These are phyloP conservation scores for Euphorbia lathyris DNA, from an alignment of 345 rosid species.

Conservation along the genomic window DNA sequence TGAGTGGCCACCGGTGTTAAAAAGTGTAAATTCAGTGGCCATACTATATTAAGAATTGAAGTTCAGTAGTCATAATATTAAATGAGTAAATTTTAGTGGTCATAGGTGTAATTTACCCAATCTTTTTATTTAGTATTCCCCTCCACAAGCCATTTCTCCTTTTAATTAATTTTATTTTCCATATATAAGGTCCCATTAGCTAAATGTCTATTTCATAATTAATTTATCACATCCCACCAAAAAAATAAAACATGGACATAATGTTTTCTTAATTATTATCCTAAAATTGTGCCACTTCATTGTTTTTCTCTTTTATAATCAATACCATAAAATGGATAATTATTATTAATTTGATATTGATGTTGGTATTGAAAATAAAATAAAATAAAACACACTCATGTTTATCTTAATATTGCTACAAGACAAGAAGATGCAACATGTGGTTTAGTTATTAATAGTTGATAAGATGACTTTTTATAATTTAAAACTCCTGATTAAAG, in stretches of 20 bases:
- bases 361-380: background rate
- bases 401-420: conserved; percentile 25
- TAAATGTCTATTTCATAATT: background rate
- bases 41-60: too few relatives aligned
- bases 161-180: too few relatives aligned
- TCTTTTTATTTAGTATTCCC: background rate
- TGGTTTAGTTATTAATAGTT: background rate
- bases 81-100: too few relatives aligned
- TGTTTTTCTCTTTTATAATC: background rate
- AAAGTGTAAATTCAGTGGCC: too few relatives aligned
- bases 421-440: conserved; percentile 12
- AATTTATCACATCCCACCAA: background rate
- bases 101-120: too few relatives aligned
- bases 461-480: too few relatives aligned
- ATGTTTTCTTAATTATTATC: background rate
- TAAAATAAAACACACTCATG: background rate
- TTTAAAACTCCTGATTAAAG: too few relatives aligned
- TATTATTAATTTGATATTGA: background rate
- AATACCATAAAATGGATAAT: background rate
- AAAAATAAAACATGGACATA: conserved; percentile 16
- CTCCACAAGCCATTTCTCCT: too few relatives aligned
- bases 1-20: too few relatives aligned
- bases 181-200: background rate
- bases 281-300: background rate
- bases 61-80: too few relatives aligned